phyloP scores from a whole-genome alignment of 2,329 filamentous ascomycete species.

The Colletotrichum agaves region DNA sequence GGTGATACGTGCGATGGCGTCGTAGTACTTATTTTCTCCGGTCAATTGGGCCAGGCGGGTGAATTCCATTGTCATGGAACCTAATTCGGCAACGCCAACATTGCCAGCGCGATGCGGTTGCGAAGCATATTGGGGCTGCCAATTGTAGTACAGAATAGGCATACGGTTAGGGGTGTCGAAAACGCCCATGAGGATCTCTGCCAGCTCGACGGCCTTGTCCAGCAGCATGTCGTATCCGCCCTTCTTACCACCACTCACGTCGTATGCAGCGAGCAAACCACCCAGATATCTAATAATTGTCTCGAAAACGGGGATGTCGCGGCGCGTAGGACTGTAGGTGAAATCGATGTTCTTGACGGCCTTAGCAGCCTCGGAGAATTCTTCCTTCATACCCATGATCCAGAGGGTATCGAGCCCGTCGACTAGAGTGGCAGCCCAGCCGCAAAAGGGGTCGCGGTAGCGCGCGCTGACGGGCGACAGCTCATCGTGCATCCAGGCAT shows the following conservation, averaged over 20 bases:
- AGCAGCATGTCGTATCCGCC: slow-evolving; percentile 73
- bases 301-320: slow-evolving; percentile 89
- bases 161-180: slow-evolving; percentile 96
- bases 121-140: slow-evolving; percentile 73
- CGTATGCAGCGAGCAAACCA: slow-evolving; percentile 85
- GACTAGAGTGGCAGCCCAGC: slow-evolving; percentile 89
- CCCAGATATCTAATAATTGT: slow-evolving; percentile 93
- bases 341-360: slow-evolving; percentile 83
- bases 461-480: slow-evolving; percentile 76
- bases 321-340: slow-evolving; percentile 70
- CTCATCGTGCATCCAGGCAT: slow-evolving; percentile 90
- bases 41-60: slow-evolving; percentile 90
- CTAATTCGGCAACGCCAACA: slow-evolving; percentile 77
- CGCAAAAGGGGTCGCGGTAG: slow-evolving; percentile 85
- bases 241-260: slow-evolving; percentile 74
- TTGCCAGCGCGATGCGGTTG: slow-evolving; percentile 71
- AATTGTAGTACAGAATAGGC: slow-evolving; percentile 84
- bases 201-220: slow-evolving; percentile 82
- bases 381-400: slow-evolving; percentile 83
- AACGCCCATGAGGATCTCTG: slow-evolving; percentile 81
- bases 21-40: slow-evolving; percentile 84
- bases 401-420: slow-evolving; percentile 86
- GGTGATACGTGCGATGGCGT: slow-evolving; percentile 87
- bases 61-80: slow-evolving; percentile 87
- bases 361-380: slow-evolving; percentile 82